Conservation (phyloP, 1,139 yeast species). For the Magnusiomyces magnusii region DNA sequence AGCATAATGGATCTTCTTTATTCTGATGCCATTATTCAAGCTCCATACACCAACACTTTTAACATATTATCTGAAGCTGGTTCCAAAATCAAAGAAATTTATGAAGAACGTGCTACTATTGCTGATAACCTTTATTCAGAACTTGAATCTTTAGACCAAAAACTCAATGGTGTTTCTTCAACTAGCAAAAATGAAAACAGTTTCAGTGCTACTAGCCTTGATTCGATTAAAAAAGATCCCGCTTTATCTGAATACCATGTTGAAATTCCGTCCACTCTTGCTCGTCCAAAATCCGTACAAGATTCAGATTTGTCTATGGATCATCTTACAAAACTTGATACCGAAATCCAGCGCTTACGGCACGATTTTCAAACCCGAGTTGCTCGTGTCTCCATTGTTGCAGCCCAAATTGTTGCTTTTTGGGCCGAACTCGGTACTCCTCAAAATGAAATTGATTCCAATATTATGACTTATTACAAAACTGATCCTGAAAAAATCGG, state of each 20-base stretch:
- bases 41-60: slow-evolving; percentile 7
- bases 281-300: slow-evolving; percentile 12
- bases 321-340: slow-evolving; percentile 24
- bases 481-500: slow-evolving; percentile 28
- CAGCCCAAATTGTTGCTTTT: slow-evolving; percentile 26
- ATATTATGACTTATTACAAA: slow-evolving; percentile 23
- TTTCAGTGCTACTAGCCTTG: background rate
- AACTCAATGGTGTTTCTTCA: slow-evolving; percentile 7
- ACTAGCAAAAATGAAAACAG: background rate
- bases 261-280: slow-evolving; percentile 3
- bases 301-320: slow-evolving; percentile 21
- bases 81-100: slow-evolving; percentile 8
- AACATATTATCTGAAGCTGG: slow-evolving; percentile 3
- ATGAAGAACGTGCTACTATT: slow-evolving; percentile 9
- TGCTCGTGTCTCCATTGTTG: slow-evolving; percentile 20
- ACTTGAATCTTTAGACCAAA: slow-evolving; percentile 8
- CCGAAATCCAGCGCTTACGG: slow-evolving; percentile 26
- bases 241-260: background rate
- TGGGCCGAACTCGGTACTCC: slow-evolving; percentile 35
- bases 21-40: slow-evolving; percentile 4
- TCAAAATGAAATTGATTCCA: slow-evolving; percentile 27
- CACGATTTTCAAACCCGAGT: slow-evolving; percentile 25
- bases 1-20: background rate
- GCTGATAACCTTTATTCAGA: slow-evolving; percentile 11
- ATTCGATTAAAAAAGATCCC: background rate